phyloP scores from a whole-genome alignment of 257 asterid genomes.

The Ocimum tenuiflorum region DNA sequence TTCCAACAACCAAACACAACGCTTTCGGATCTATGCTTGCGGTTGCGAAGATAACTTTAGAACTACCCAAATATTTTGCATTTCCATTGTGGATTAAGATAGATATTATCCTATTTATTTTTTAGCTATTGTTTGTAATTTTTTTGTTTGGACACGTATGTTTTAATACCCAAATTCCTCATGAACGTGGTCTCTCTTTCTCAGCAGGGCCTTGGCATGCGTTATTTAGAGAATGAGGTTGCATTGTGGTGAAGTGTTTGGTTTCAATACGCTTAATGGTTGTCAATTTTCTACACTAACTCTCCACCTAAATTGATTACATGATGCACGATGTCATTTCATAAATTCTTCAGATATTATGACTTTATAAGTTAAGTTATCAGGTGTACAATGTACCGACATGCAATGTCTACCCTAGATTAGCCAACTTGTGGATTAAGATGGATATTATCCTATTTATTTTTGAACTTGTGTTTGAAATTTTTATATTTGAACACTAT shows the following conservation, averaged over 20 bases:
- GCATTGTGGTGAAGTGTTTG: not conserved
- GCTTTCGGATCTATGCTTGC: too few species aligned
- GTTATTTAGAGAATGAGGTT: not conserved
- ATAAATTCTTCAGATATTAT: not conserved
- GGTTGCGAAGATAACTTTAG: too few species aligned
- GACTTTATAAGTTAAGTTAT: constrained; percentile 13
- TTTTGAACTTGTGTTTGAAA: too few species aligned
- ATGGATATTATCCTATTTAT: too few species aligned
- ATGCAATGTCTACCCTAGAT: not conserved
- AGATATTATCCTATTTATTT: too few species aligned
- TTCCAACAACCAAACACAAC: too few species aligned
- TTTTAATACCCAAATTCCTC: too few species aligned
- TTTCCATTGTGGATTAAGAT: too few species aligned
- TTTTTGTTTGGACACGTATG: too few species aligned
- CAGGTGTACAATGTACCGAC: not conserved
- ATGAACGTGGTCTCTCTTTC: not conserved
- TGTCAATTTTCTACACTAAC: not conserved
- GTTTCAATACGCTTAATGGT: not conserved
- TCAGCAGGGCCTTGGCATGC: not conserved
- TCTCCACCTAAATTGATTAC: not conserved
- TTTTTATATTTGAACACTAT: too few species aligned
- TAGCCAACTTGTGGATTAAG: not conserved
- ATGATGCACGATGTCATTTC: not conserved
- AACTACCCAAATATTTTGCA: too few species aligned
- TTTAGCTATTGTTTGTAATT: too few species aligned